Conservation (phyloP, 116 monocot genomes). For the Thalassia testudinum region DNA sequence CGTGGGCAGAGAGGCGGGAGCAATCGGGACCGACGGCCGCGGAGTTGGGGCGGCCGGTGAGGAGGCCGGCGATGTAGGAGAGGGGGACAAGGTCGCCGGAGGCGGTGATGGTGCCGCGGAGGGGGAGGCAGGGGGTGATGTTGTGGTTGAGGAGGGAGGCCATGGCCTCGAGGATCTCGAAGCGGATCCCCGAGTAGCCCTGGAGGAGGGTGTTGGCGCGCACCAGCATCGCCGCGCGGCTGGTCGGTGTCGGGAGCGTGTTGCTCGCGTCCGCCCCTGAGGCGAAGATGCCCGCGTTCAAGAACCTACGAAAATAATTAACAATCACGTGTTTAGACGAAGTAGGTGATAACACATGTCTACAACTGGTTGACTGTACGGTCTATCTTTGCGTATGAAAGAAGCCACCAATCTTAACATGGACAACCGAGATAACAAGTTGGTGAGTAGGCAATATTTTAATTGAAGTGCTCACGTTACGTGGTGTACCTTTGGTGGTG, state of each 20-base stretch:
- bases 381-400: too few relatives aligned
- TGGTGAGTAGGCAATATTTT: too few relatives aligned
- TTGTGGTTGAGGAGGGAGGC: slow-evolving; percentile 21
- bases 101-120: slow-evolving; percentile 54
- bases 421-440: too few relatives aligned
- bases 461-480: too few relatives aligned
- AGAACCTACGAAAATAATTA: slow-evolving; percentile 21
- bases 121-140: slow-evolving; percentile 31
- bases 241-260: slow-evolving; percentile 20
- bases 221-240: slow-evolving; percentile 77
- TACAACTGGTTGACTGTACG: too few relatives aligned
- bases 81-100: slow-evolving; percentile 63
- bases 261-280: slow-evolving; percentile 11
- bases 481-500: too few relatives aligned
- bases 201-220: slow-evolving; percentile 78
- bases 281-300: slow-evolving; percentile 53
- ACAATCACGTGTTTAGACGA: too few relatives aligned
- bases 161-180: slow-evolving; percentile 45
- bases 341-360: too few relatives aligned
- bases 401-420: too few relatives aligned
- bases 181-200: slow-evolving; percentile 54
- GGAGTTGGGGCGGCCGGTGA: slow-evolving; percentile 51
- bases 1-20: slow-evolving; percentile 13
- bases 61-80: slow-evolving; percentile 53
- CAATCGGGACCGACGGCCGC: slow-evolving; percentile 25